Evolutionary conservation across 2,329 filamentous ascomycete genomes (phyloP), one percentile per base, ranked within the genome.

Genomic region (Penicillium concentricum): DNA sequence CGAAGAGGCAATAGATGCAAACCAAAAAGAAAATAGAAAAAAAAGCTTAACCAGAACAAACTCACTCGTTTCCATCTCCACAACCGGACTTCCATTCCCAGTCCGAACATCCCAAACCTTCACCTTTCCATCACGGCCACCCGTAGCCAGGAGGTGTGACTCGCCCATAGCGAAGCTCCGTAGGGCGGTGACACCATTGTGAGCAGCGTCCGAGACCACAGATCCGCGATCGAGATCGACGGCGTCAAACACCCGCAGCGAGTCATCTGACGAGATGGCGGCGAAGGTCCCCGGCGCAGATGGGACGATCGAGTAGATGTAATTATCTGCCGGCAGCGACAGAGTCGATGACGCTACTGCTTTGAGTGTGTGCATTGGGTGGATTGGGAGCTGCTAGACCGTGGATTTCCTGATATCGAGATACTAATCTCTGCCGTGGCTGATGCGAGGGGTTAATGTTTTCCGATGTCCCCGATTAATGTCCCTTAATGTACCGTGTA

Each of bases 231-330:
- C 59, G 39, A 78, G 67, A 46, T 67, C 66, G 39, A 67, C 59
- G 30, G 70, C 71, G 61, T 77, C 74, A 57, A 78, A 73, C 8
- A 76, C 60, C 15, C 76, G 73, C 49, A 79, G 64, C 18, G 76
- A 78, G 64, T 78, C 74, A 67, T 79, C 76, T 18, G 76, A 79
- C 8, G 76, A 76, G 54, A 78, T 78, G 41, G 73, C 74, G 15
- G 75, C 75, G 43, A 79, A 70, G 9, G 66, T 64, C 24, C 64
- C 64, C 24, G 64, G 60, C 15, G 67, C 67, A 8, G 67, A 66
- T 2, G 68, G 60, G 6, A 69, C 64, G 49, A 78, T 67, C 10
- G 70, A 69, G 62, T 78, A 78, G 61, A 79, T 78, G 67, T 78
- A 79, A 58, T 70, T 76, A 30, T 72, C 71, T 37, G 69, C 51